Evolutionary conservation across 805 yeast genomes (phyloP).

Genomic region (Gaillardinia entomophila): DNA sequence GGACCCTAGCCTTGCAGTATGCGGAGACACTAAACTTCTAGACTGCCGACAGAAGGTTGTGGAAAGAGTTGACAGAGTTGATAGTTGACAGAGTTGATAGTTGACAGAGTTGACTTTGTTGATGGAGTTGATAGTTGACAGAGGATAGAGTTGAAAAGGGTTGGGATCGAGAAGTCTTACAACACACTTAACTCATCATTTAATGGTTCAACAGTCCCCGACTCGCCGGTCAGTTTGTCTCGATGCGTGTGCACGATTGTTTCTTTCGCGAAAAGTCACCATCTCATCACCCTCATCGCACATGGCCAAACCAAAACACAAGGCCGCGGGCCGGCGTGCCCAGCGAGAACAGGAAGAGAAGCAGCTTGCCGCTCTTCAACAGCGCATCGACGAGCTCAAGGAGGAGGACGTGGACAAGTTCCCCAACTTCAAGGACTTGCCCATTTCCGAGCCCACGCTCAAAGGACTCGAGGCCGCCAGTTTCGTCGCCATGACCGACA

Average conservation of each 20-base stretch:
- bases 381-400: constrained; percentile 51
- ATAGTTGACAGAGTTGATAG: too few species aligned
- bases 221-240: too few species aligned
- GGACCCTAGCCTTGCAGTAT: constrained; percentile 38
- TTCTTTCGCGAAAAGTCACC: too few species aligned
- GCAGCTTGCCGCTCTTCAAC: constrained; percentile 39
- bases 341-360: constrained; percentile 27
- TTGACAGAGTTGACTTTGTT: too few species aligned
- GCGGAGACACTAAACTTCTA: constrained; percentile 35
- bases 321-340: constrained; percentile 8
- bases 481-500: constrained; percentile 75
- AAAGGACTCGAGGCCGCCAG: constrained; percentile 76
- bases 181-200: too few species aligned
- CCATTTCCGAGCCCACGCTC: constrained; percentile 58
- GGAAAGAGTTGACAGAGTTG: too few species aligned
- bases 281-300: neutral
- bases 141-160: too few species aligned
- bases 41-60: too few species aligned
- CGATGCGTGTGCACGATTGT: too few species aligned
- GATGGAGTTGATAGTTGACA: too few species aligned
- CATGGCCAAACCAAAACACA: constrained; percentile 15
- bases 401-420: constrained; percentile 16
- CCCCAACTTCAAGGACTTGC: constrained; percentile 68
- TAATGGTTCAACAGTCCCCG: too few species aligned
- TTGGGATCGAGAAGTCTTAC: too few species aligned